Percentiles rank a stretch among this genome's conserved stretches.
Conservation (phyloP, 495 filamentous ascomycete species). For the Penicillium paradoxum region DNA sequence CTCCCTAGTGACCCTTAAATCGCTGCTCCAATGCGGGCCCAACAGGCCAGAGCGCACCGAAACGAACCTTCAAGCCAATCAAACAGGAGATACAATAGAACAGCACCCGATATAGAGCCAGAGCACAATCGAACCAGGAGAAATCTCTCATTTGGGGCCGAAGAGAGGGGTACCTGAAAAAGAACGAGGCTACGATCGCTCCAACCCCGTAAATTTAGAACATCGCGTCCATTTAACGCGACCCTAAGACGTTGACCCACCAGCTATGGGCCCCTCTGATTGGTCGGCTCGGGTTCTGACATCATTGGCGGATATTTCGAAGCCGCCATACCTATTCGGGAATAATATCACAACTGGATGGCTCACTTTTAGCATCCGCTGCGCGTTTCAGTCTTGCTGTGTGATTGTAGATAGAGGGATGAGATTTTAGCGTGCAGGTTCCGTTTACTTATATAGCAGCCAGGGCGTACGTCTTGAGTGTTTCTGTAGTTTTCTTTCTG, state of each 20-base stretch:
- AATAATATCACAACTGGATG: slow-evolving; percentile 8
- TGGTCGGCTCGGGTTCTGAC: slow-evolving; percentile 27
- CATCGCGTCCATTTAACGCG: not conserved
- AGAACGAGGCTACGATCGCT: not conserved
- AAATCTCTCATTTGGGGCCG: not conserved
- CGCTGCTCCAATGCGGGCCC: not conserved
- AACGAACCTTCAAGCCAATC: not conserved
- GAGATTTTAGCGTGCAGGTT: not conserved
- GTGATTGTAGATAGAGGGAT: not conserved
- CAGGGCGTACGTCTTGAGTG: not conserved
- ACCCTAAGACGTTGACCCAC: not conserved
- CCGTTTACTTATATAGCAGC: not conserved
- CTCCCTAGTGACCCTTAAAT: not conserved
- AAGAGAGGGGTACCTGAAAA: not conserved
- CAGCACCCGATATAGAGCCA: not conserved
- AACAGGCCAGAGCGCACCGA: not conserved
- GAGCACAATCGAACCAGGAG: not conserved
- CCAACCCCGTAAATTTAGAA: slow-evolving; percentile 4
- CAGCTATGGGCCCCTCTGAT: not conserved
- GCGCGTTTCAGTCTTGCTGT: slow-evolving; percentile 13
- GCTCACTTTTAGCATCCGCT: slow-evolving; percentile 9
- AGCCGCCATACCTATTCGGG: slow-evolving; percentile 15
- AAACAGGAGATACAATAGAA: not conserved
- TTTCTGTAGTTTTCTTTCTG: not conserved
- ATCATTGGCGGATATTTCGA: slow-evolving; percentile 8